Base-by-base conservation (phyloP, 2,329 filamentous ascomycete species). In the Fusarium verticillioides region DNA sequence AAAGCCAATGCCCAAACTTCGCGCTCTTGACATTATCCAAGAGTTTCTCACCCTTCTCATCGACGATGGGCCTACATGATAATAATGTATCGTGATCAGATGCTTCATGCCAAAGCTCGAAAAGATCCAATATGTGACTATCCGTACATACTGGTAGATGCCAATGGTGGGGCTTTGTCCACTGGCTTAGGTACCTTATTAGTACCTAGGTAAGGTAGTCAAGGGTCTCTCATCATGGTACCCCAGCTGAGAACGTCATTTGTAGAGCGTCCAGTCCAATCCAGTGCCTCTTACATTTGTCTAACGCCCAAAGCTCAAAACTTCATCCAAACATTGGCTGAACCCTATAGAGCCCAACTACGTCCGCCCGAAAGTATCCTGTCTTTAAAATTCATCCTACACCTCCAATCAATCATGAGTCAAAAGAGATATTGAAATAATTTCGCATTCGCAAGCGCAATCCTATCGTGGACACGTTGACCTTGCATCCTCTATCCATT, bases 191-290 rank as follows among this genome's bases (percentile, higher is more conserved):
- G 26, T 37, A 42, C 30, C 30, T 47, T 53, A 42, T 39, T 59
- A 60, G 32, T 34, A 23, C 23, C 23, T 23, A 23, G 23, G 23
- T 23, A 23, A 68, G 54, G 26, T 26, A 26, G 26, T 59, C 62
- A 71, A 58, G 70, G 66, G 70, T 60, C 26, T 36, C 52, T 42
- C 47, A 67, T 70, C 42, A 60, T 60, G 57, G 67, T 49, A 47
- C 56, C 70, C 43, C 70, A 74, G 71, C 71, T 74, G 52, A 74
- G 67, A 74, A 73, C 71, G 71, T 73, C 71, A 73, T 73, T 69
- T 67, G 67, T 52, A 61, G 46, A 44, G 43, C 47, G 54, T 71
- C 59, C 65, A 59, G 49, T 74, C 67, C 59, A 58, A 44, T 49
- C 62, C 44, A 67, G 52, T 57, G 37, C 71, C 52, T 72, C 66